Percentiles rank a stretch among this genome's conserved stretches.
Evolutionary conservation across 495 filamentous ascomycete genomes (phyloP).

Genomic region (Ramalina intermedia): DNA sequence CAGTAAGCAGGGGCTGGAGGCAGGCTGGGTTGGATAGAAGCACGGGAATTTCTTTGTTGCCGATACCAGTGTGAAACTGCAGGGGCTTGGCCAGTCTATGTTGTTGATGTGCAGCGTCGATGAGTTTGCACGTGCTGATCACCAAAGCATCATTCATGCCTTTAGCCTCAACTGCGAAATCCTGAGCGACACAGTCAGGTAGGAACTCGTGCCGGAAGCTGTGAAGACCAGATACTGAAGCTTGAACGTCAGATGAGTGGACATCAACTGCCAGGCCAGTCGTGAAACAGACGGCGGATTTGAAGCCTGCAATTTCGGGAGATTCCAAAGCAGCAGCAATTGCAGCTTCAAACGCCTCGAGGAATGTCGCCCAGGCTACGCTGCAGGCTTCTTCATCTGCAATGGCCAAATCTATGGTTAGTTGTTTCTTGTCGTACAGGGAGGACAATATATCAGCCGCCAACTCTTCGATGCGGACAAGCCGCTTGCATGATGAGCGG

Average conservation of each 20-base stretch:
- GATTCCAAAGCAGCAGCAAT: slow-evolving; percentile 42
- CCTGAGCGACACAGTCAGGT: background rate
- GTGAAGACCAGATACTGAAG: background rate
- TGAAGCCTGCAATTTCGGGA: slow-evolving; percentile 62
- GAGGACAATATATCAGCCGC: slow-evolving; percentile 45
- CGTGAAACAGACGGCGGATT: slow-evolving; percentile 69
- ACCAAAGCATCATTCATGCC: background rate
- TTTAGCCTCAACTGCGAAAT: background rate
- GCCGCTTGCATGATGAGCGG: slow-evolving; percentile 45
- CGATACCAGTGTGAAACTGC: slow-evolving; percentile 74
- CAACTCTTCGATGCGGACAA: slow-evolving; percentile 66
- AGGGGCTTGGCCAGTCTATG: slow-evolving; percentile 45
- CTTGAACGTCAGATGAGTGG: background rate
- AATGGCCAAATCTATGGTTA: slow-evolving; percentile 7
- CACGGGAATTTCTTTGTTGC: slow-evolving; percentile 64
- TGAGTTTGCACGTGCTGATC: background rate
- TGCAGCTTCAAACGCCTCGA: slow-evolving; percentile 27
- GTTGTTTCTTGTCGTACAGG: slow-evolving; percentile 14
- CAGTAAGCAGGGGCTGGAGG: slow-evolving; percentile 55
- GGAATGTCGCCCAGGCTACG: slow-evolving; percentile 18
- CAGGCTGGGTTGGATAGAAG: slow-evolving; percentile 57
- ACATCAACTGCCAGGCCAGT: slow-evolving; percentile 39
- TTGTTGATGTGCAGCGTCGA: background rate
- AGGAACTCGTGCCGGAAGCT: background rate
- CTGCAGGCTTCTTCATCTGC: slow-evolving; percentile 8